Conservation (phyloP, 2,329 filamentous ascomycete genomes). For the Herpotrichia juniperi region DNA sequence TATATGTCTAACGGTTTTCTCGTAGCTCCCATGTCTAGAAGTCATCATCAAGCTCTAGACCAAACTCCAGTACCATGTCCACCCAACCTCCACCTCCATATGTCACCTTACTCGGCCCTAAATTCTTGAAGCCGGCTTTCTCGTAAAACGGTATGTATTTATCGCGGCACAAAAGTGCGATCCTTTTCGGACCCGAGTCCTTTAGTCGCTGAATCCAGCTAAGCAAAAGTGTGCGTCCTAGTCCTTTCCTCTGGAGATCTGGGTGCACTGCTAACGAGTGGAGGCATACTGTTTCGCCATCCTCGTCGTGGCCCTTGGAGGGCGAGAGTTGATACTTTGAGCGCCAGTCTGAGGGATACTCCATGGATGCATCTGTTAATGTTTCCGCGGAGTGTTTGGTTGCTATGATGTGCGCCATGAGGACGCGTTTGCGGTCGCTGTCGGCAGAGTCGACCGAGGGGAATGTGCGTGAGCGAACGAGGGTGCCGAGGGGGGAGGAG, state of each 20-base stretch:
- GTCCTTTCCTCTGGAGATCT: slow-evolving; percentile 72
- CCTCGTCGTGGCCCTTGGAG: slow-evolving; percentile 71
- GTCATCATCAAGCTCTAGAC: not conserved
- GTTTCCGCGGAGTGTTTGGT: slow-evolving; percentile 69
- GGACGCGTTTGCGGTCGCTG: slow-evolving; percentile 64
- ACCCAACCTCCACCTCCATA: slow-evolving; percentile 84
- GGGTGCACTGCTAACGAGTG: slow-evolving; percentile 84
- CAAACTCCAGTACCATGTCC: slow-evolving; percentile 69
- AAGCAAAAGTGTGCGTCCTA: slow-evolving; percentile 76
- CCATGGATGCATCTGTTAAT: slow-evolving; percentile 80
- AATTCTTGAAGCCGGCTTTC: slow-evolving; percentile 72
- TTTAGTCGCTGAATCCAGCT: slow-evolving; percentile 79
- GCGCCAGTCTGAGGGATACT: slow-evolving; percentile 71
- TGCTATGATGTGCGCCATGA: slow-evolving; percentile 79
- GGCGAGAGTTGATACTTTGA: slow-evolving; percentile 44
- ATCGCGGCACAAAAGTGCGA: slow-evolving; percentile 79
- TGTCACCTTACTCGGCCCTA: slow-evolving; percentile 70
- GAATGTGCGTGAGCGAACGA: slow-evolving; percentile 62
- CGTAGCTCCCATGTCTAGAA: too few species aligned
- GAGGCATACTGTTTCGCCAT: slow-evolving; percentile 76
- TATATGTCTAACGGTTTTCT: not conserved
- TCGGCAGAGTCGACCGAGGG: slow-evolving; percentile 65
- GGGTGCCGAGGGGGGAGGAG: slow-evolving; percentile 44
- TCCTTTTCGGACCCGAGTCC: slow-evolving; percentile 70
- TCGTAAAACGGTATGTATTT: slow-evolving; percentile 77